A percentile compares a stretch with the other conserved stretches of the same genome.
Evolutionary conservation across 2,329 filamentous ascomycete species (phyloP).

Genomic region (Colletotrichum sidae): DNA sequence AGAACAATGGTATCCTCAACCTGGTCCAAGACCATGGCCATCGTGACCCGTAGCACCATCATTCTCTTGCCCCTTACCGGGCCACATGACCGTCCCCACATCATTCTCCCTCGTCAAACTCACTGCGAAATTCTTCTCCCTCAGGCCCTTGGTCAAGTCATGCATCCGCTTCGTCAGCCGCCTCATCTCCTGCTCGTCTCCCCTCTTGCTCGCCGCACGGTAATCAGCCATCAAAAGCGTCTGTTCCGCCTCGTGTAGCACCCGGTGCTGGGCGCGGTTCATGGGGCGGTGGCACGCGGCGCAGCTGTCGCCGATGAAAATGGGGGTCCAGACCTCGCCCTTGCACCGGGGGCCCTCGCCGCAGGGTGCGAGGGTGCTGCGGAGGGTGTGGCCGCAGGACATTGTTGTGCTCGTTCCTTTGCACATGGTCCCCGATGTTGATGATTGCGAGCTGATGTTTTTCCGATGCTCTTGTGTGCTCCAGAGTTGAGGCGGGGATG

Average conservation of each 20-base stretch:
- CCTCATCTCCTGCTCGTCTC: conserved; percentile 41
- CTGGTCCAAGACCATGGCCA: not conserved
- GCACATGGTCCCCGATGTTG: conserved; percentile 40
- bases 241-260: conserved; percentile 44
- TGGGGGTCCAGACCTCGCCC: conserved; percentile 14
- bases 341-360: conserved; percentile 33
- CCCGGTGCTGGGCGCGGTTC: conserved; percentile 40
- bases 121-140: conserved; percentile 22
- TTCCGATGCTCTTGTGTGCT: not conserved
- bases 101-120: conserved; percentile 22
- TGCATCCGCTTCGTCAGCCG: conserved; percentile 38
- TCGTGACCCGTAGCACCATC: not conserved
- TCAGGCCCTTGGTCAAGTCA: conserved; percentile 32
- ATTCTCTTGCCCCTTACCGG: not conserved
- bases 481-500: too few relatives aligned
- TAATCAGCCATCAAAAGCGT: conserved; percentile 43
- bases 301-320: conserved; percentile 50
- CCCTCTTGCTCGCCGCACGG: conserved; percentile 41
- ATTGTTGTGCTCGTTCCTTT: conserved; percentile 39
- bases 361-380: conserved; percentile 32
- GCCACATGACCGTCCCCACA: conserved; percentile 22
- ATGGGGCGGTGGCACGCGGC: conserved; percentile 49
- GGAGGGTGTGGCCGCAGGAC: conserved; percentile 43
- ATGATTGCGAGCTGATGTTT: not conserved
- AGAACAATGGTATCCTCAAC: not conserved